These are phyloP conservation scores for Spiraea crenata DNA, from an alignment of 331 rosid genomes.

Conservation along the genomic window DNA sequence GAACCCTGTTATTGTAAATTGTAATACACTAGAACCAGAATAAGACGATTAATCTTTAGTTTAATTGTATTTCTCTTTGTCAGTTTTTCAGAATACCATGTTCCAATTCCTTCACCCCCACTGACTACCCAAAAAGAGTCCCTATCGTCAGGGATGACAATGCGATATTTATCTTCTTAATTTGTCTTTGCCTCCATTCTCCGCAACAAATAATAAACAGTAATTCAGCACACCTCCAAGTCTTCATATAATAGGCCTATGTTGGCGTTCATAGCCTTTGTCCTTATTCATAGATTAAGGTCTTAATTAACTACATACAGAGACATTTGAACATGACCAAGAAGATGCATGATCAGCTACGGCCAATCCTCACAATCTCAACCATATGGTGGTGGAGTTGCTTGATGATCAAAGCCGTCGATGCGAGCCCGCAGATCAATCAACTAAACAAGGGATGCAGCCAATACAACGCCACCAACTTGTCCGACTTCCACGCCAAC, in stretches of 20 bases:
- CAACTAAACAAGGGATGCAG: slow-evolving; percentile 56
- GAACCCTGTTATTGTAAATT: too few species aligned
- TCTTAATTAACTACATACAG: neutral
- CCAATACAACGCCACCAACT: slow-evolving; percentile 47
- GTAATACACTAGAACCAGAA: too few species aligned
- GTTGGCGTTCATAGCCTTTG: neutral
- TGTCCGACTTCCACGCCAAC: slow-evolving; percentile 34
- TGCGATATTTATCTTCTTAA: too few species aligned
- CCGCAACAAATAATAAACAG: neutral
- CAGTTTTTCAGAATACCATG: too few species aligned
- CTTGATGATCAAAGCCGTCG: neutral
- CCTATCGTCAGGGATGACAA: too few species aligned
- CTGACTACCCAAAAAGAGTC: too few species aligned
- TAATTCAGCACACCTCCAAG: neutral
- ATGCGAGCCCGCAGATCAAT: slow-evolving; percentile 43
- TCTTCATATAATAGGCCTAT: neutral
- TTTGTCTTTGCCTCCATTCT: neutral
- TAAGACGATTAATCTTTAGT: too few species aligned
- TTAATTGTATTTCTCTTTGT: too few species aligned
- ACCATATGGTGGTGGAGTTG: slow-evolving; percentile 5
- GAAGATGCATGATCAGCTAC: neutral
- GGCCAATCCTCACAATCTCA: neutral
- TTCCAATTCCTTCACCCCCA: too few species aligned
- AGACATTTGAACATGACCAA: neutral
- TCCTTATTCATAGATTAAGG: neutral